A percentile compares a stretch with the other conserved stretches of the same genome.
Evolutionary conservation across 208 protist genomes (phyloP).

Genomic region (Borovskyia barvae): DNA sequence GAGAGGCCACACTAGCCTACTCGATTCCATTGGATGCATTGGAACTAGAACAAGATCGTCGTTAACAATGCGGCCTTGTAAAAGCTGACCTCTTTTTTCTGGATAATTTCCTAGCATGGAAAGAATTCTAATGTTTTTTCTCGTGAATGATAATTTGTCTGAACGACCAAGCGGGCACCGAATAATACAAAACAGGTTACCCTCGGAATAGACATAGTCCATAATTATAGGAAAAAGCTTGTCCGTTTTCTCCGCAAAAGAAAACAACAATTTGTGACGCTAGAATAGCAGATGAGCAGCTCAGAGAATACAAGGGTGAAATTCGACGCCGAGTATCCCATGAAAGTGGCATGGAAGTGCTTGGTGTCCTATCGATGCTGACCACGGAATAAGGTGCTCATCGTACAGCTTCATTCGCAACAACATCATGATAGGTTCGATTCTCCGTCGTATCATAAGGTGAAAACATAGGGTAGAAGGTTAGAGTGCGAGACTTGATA

Average conservation of each 20-base stretch:
- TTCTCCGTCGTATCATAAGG: slow-evolving; percentile 26
- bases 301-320: slow-evolving; percentile 22
- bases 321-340: slow-evolving; percentile 23
- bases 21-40: no score
- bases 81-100: no score
- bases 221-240: no score
- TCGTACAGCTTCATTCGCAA: slow-evolving; percentile 35
- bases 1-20: no score
- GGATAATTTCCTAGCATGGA: no score
- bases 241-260: background rate
- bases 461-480: slow-evolving; percentile 34
- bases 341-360: slow-evolving; percentile 22
- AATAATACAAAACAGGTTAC: no score
- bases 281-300: background rate
- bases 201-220: no score
- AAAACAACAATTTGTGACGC: background rate
- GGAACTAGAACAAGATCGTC: no score
- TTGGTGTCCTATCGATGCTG: slow-evolving; percentile 32
- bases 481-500: slow-evolving; percentile 19
- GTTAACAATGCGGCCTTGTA: no score
- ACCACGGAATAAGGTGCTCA: slow-evolving; percentile 29
- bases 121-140: no score
- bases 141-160: no score
- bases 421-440: slow-evolving; percentile 29
- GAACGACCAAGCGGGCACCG: no score